Evolutionary conservation across 371 early-diverging fungal genomes (phyloP).

Genomic region (Apophysomyces trapeziformis): DNA sequence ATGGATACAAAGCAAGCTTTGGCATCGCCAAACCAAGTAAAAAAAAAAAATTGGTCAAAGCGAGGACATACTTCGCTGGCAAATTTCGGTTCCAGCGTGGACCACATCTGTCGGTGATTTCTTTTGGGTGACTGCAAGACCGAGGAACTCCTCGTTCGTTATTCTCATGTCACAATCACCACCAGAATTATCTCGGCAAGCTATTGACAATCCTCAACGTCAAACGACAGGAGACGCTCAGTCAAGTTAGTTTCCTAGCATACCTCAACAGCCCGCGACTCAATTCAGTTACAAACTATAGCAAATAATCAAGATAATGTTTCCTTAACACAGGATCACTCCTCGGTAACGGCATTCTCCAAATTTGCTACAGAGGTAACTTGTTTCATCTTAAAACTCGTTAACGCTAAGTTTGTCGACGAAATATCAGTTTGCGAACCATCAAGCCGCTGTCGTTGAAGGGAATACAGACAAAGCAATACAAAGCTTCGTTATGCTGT

Average conservation of each 20-base stretch:
- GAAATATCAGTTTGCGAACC: constrained; percentile 17
- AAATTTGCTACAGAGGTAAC: background rate
- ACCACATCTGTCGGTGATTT: too few relatives aligned
- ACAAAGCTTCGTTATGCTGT: constrained; percentile 33
- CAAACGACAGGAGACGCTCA: background rate
- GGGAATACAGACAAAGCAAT: constrained; percentile 28
- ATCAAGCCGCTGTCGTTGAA: constrained; percentile 17
- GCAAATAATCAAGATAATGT: background rate
- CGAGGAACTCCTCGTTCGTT: background rate
- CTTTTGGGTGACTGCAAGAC: too few relatives aligned
- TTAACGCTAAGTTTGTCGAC: background rate
- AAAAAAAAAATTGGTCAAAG: too few relatives aligned
- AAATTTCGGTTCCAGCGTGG: too few relatives aligned
- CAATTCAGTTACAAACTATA: background rate
- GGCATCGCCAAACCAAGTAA: too few relatives aligned
- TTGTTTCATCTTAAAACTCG: background rate
- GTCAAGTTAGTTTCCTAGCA: background rate
- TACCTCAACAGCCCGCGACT: background rate
- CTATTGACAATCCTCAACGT: background rate
- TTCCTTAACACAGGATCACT: background rate
- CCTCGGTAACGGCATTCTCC: background rate
- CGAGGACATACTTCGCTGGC: too few relatives aligned
- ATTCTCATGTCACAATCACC: constrained; percentile 5
- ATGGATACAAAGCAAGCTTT: too few relatives aligned
- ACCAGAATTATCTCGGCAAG: background rate